Base-by-base conservation (phyloP, 1,284 basidiomycete species). In the Austroboletus rostrupii region DNA sequence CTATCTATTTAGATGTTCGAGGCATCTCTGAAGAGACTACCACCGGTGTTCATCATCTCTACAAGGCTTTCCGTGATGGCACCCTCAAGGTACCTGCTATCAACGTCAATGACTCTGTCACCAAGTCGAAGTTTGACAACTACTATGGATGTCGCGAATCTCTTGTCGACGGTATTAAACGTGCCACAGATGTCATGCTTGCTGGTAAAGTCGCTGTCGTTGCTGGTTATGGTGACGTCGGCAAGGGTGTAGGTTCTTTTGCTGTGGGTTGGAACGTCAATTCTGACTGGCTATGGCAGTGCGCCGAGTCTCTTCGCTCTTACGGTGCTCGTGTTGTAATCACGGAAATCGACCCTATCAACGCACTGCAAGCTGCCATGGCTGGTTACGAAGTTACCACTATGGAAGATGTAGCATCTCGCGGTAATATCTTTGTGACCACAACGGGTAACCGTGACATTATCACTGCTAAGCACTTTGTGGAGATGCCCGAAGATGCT, bases 91-190 rank as follows among this genome's bases (percentile, higher is more conserved):
- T 98, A 60, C 93, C 97, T 59, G 97, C 97, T 62, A 99, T 99
- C 83, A 99, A 99, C 73, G 97, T 99, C 71, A 97, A 97, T 73
- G 94, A 98, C 78, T 97, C 96, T 23, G 97, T 99, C 68, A 99
- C 97, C 64, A 99, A 99, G 79, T 97, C 94, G 70, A 99, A 99
- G 81, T 99, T 99, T 70, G 88, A 90, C 73, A 90, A 91, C 75
- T 88, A 90, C 73, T 97, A 97, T 72, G 94, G 94, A 58, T 99
- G 96, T 79, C 92, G 97, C 67, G 97, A 99, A 77, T 99, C 96
- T 46, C 90, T 99, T 60, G 97, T 99, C 60, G 96, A 99, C 71
- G 96, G 96, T 69, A 98, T 99, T 80, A 99, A 99, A 85, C 93
- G 96, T 70, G 96, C 96, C 55, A 99, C 96, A 62, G 96, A 99